phyloP scores from a whole-genome alignment of 495 filamentous ascomycete genomes.

The Penicillium argentinense region DNA sequence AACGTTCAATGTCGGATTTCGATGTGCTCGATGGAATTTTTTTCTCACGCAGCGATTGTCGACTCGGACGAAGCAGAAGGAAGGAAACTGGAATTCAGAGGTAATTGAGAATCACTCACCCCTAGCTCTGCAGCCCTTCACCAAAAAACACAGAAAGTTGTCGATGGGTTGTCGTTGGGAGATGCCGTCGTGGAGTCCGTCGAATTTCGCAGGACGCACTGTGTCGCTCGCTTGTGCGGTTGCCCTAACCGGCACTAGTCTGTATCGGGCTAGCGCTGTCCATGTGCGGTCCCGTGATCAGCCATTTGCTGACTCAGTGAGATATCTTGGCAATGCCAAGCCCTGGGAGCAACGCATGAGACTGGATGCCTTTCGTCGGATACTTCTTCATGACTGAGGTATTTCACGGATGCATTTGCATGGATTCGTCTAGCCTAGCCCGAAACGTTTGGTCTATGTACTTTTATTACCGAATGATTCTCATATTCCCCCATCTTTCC shows the following conservation, averaged over 20 bases:
- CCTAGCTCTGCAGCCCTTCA: constrained; percentile 51
- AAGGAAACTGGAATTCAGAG: constrained; percentile 16
- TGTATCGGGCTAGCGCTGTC: constrained; percentile 12
- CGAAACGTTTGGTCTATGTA: no score
- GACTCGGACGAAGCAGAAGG: constrained; percentile 30
- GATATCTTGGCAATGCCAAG: neutral
- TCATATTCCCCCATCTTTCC: no score
- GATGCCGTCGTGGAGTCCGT: constrained; percentile 42
- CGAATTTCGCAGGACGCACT: constrained; percentile 46
- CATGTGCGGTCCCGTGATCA: constrained; percentile 21
- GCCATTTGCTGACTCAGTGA: constrained; percentile 14
- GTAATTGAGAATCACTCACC: constrained; percentile 38
- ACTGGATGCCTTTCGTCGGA: constrained; percentile 15
- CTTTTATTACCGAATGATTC: no score
- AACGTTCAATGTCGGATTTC: constrained; percentile 18
- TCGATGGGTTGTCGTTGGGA: constrained; percentile 46
- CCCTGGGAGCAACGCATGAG: no score
- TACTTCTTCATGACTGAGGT: neutral
- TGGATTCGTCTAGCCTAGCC: no score
- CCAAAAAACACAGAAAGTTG: constrained; percentile 47
- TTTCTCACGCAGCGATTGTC: constrained; percentile 17
- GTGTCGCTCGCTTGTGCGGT: constrained; percentile 50
- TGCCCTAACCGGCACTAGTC: constrained; percentile 41
- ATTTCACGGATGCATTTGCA: neutral
- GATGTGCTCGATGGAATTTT: constrained; percentile 11